phyloP scores from a whole-genome alignment of 164 flowering plant species.

The Berberis vulgaris region DNA sequence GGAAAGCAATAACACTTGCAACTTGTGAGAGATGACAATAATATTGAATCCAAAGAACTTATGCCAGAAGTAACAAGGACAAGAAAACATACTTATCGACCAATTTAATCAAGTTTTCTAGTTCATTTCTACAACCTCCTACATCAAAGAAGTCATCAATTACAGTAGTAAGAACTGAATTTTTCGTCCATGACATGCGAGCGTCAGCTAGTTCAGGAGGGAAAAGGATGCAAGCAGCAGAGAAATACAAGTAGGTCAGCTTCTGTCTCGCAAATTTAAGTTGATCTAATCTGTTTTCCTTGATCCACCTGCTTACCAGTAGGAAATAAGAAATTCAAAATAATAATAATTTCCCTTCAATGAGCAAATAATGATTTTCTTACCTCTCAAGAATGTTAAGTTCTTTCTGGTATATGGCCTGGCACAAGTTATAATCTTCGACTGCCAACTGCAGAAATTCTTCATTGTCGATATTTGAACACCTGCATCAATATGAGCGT shows the following conservation, averaged over 20 bases:
- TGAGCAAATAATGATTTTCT: neutral
- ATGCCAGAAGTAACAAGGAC: neutral
- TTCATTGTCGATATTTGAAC: neutral
- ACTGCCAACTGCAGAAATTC: neutral
- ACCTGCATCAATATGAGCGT: neutral
- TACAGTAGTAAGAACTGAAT: constrained; percentile 54
- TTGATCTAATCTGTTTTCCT: neutral
- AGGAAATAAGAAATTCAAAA: neutral
- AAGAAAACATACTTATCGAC: constrained; percentile 30
- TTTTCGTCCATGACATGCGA: constrained; percentile 61
- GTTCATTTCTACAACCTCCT: constrained; percentile 59
- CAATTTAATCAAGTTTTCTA: constrained; percentile 26
- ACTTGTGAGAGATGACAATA: neutral
- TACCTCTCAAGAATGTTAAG: neutral
- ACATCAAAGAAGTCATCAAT: constrained; percentile 72
- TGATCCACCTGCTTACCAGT: neutral
- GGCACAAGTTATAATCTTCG: neutral
- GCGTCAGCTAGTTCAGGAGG: constrained; percentile 34
- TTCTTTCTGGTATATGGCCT: neutral
- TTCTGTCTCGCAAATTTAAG: neutral
- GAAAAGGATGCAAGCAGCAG: constrained; percentile 43
- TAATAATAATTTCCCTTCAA: neutral
- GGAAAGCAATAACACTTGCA: neutral
- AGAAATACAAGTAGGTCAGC: constrained; percentile 27
- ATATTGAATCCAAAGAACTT: neutral